Evolutionary conservation across 805 yeast genomes (phyloP), one percentile per base, ranked within the genome.

Genomic region (Metschnikowia cerradonensis): DNA sequence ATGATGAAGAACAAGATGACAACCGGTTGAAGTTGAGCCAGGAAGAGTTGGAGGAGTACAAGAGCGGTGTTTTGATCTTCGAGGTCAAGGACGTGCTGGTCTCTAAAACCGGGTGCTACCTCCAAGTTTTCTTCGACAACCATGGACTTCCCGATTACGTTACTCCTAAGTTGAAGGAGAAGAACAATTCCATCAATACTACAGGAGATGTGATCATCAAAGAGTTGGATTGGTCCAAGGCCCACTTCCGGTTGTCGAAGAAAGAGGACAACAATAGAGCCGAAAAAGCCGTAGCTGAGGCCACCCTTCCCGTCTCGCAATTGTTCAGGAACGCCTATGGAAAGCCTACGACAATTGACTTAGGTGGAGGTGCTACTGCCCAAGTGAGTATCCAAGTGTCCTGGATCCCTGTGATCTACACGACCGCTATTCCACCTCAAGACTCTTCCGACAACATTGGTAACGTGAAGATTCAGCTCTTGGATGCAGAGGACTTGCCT

Each of bases 401-500:
- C 54, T 92, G 90, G 88, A 79, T 90, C 62, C 99, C 99, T 31
- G 70, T 90, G 10, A 61, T 73, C 36, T 68, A 76, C 41, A 74
- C 78, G 48, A 63, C 78, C 36, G 71, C 73, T 31, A 70, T 92
- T 41, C 96, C 96, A 49, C 80, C 82, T 15, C 76, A 79, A 36
- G 99, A 94, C 68, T 75, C 86, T 40, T 80, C 84, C 55, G 79
- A 84, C 45, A 86, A 90, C 66, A 76, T 83, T 51, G 99, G 99
- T 65, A 72, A 71, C 30, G 67, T 92, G 57, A 76, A 75, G 20
- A 76, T 90, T 34, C 81, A 78, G 31, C 75, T 88, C 4, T 57
- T 83, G 41, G 73, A 76, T 45, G 98, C 94, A 2, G 77, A 77
- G 14, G 80, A 80, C 47, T 76, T 94, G 52, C 81, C 86, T 37